Percentiles rank a stretch among this genome's conserved stretches.
Conservation (phyloP, 2,329 filamentous ascomycete genomes). For the Xylaria sp. region DNA sequence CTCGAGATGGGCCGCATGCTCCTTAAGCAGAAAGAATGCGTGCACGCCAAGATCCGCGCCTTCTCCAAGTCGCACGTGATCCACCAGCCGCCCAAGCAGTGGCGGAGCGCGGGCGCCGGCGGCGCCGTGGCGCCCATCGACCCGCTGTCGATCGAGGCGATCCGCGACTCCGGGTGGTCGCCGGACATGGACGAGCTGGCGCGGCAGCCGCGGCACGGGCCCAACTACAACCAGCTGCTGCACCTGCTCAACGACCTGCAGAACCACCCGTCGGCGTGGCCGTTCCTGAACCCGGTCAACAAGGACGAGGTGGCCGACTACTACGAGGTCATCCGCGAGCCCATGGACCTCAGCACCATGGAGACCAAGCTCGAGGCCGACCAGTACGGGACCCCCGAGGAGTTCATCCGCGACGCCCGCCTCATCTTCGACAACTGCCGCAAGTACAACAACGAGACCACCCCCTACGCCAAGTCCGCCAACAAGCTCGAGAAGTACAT, state of each 20-base stretch:
- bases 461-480: slow-evolving; percentile 91
- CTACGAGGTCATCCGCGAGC: slow-evolving; percentile 96
- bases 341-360: slow-evolving; percentile 97
- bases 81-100: slow-evolving; percentile 82
- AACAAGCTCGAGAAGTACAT: slow-evolving; percentile 93
- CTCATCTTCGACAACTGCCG: slow-evolving; percentile 94
- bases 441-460: slow-evolving; percentile 94
- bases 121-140: slow-evolving; percentile 72
- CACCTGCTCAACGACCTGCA: slow-evolving; percentile 94
- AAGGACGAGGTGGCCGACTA: slow-evolving; percentile 97
- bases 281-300: slow-evolving; percentile 91
- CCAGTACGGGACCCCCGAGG: slow-evolving; percentile 86
- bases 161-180: slow-evolving; percentile 91
- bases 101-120: slow-evolving; percentile 62
- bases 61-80: slow-evolving; percentile 88
- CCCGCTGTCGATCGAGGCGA: slow-evolving; percentile 82
- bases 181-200: slow-evolving; percentile 97
- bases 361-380: slow-evolving; percentile 93
- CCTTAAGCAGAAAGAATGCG: slow-evolving; percentile 93
- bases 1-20: slow-evolving; percentile 92
- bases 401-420: slow-evolving; percentile 86
- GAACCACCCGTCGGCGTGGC: slow-evolving; percentile 92
- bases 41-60: slow-evolving; percentile 91
- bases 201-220: slow-evolving; percentile 90
- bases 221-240: slow-evolving; percentile 92